Conservation (phyloP, 2,329 filamentous ascomycete species). For the Rhynchosporium secalis region DNA sequence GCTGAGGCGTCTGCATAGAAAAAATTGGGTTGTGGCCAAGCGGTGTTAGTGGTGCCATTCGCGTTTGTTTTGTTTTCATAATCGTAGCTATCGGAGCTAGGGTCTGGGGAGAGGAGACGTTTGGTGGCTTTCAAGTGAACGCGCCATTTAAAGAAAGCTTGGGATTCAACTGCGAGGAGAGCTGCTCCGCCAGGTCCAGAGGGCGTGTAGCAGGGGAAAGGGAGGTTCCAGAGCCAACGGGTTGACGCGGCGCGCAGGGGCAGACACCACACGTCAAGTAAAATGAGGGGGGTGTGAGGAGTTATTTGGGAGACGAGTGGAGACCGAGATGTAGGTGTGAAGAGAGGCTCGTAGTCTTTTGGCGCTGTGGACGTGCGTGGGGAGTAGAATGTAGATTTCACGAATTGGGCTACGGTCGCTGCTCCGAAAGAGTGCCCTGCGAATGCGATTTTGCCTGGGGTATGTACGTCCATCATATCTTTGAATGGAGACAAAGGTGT, state of each 20-base stretch:
- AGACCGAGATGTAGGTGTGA: slow-evolving; percentile 56
- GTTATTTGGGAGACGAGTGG: slow-evolving; percentile 66
- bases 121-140: slow-evolving; percentile 71
- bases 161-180: slow-evolving; percentile 70
- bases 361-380: slow-evolving; percentile 45
- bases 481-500: slow-evolving; percentile 58
- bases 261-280: slow-evolving; percentile 81
- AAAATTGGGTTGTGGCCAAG: slow-evolving; percentile 56
- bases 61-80: slow-evolving; percentile 13
- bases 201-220: slow-evolving; percentile 65
- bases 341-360: slow-evolving; percentile 57
- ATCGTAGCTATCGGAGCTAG: slow-evolving; percentile 42
- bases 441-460: slow-evolving; percentile 72
- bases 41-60: background rate
- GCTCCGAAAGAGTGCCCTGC: slow-evolving; percentile 82
- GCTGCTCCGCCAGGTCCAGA: slow-evolving; percentile 56
- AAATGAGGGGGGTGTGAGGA: slow-evolving; percentile 61
- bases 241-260: slow-evolving; percentile 66
- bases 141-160: slow-evolving; percentile 77
- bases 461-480: slow-evolving; percentile 63
- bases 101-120: slow-evolving; percentile 60
- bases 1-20: slow-evolving; percentile 75
- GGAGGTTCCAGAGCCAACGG: slow-evolving; percentile 66
- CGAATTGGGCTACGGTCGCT: slow-evolving; percentile 70
- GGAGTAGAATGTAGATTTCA: slow-evolving; percentile 77